Evolutionary conservation across 768 basidiomycete genomes (phyloP).

Genomic region (Kwoniella dejecticola): DNA sequence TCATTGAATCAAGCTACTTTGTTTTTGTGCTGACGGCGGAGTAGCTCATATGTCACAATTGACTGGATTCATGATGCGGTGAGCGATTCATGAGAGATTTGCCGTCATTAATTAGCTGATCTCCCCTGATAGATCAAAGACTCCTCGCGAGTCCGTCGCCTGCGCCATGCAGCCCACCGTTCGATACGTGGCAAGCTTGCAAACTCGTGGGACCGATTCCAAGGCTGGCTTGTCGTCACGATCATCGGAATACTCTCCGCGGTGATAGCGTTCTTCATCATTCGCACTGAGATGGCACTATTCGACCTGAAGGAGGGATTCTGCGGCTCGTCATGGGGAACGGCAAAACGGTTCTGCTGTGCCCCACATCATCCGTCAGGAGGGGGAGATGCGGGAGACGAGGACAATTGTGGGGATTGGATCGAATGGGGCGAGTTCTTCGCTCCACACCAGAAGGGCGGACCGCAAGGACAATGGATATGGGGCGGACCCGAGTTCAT

Average conservation of each 20-base stretch:
- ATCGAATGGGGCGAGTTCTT: conserved; percentile 71
- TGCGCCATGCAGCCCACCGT: conserved; percentile 61
- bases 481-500: conserved; percentile 65
- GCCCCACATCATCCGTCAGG: conserved; percentile 52
- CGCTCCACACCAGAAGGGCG: conserved; percentile 48
- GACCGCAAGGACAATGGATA: conserved; percentile 48
- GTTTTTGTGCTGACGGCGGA: background rate
- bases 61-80: conserved; percentile 93
- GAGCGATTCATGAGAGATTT: conserved; percentile 30
- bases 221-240: conserved; percentile 88
- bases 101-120: conserved; percentile 8
- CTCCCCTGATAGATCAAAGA: conserved; percentile 70
- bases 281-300: conserved; percentile 80
- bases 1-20: background rate
- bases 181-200: conserved; percentile 69
- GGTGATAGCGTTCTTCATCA: conserved; percentile 79
- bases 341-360: conserved; percentile 81
- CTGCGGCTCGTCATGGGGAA: conserved; percentile 70
- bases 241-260: conserved; percentile 81
- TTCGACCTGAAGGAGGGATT: conserved; percentile 93
- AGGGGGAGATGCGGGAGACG: conserved; percentile 25
- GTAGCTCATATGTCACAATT: conserved; percentile 72
- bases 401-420: conserved; percentile 69
- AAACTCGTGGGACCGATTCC: conserved; percentile 70
- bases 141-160: conserved; percentile 73